Percentiles rank a stretch among this genome's conserved stretches.
Conservation (phyloP, 2,329 filamentous ascomycete genomes). For the Plenodomus biglobosus region DNA sequence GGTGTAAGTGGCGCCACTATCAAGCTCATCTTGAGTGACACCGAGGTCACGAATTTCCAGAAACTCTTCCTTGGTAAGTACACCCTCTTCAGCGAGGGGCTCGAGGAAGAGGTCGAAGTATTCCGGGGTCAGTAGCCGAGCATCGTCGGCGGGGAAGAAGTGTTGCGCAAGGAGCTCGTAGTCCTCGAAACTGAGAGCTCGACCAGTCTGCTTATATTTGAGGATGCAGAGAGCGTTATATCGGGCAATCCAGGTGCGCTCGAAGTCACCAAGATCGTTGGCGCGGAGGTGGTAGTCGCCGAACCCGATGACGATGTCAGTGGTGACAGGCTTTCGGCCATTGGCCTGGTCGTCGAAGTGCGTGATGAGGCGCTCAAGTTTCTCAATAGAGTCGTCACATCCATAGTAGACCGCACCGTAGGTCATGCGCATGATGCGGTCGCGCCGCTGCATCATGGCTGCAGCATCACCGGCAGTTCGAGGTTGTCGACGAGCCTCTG, state of each 20-base stretch:
- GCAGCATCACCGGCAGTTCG: neutral
- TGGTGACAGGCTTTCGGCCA: neutral
- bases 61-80: slow-evolving; percentile 4
- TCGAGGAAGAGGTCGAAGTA: slow-evolving; percentile 12
- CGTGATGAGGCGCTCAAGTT: neutral
- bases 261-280: neutral
- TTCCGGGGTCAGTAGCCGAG: slow-evolving; percentile 5
- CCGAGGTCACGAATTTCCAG: neutral
- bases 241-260: slow-evolving; percentile 11
- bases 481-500: too few species aligned
- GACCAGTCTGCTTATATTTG: slow-evolving; percentile 1
- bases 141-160: slow-evolving; percentile 7
- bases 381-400: neutral
- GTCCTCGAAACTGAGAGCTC: slow-evolving; percentile 7
- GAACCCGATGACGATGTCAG: neutral
- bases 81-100: slow-evolving; percentile 6
- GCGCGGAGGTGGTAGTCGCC: neutral
- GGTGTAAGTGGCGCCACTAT: slow-evolving; percentile 2
- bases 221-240: slow-evolving; percentile 5
- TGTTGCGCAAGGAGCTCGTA: slow-evolving; percentile 9
- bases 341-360: neutral
- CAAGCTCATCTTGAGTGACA: slow-evolving; percentile 7
- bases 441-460: neutral
- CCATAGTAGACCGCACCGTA: neutral
- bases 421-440: neutral